Conservation (phyloP, 495 filamentous ascomycete genomes). For the Pyrenopolyporus hunteri region DNA sequence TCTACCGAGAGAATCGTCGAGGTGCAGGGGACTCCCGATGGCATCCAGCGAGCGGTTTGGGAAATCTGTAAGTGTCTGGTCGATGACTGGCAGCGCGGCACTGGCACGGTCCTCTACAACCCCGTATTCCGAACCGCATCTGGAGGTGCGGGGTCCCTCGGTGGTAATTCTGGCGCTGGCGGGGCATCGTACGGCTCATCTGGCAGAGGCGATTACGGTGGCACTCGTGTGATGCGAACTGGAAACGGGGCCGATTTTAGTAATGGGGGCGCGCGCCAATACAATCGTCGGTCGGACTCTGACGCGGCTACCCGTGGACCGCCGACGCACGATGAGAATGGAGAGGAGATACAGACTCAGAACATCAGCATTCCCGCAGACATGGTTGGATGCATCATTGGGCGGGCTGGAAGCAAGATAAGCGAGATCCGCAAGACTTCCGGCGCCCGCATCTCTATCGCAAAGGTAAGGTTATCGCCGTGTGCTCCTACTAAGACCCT, state of each 20-base stretch:
- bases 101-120: slow-evolving; percentile 96
- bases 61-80: slow-evolving; percentile 99
- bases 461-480: slow-evolving; percentile 63
- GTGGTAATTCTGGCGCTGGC: slow-evolving; percentile 46
- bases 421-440: slow-evolving; percentile 96
- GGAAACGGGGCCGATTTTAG: slow-evolving; percentile 98
- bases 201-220: slow-evolving; percentile 60
- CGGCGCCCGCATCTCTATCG: slow-evolving; percentile 95
- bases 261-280: slow-evolving; percentile 68
- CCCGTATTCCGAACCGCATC: slow-evolving; percentile 84
- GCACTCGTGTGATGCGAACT: slow-evolving; percentile 84
- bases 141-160: slow-evolving; percentile 54
- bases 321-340: slow-evolving; percentile 88
- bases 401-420: slow-evolving; percentile 91
- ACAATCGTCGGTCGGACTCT: slow-evolving; percentile 79
- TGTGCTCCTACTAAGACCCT: not conserved
- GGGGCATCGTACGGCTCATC: slow-evolving; percentile 41
- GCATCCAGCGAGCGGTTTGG: slow-evolving; percentile 95
- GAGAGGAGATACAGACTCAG: slow-evolving; percentile 96
- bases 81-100: slow-evolving; percentile 95
- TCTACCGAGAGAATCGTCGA: slow-evolving; percentile 99
- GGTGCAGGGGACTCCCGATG: slow-evolving; percentile 89
- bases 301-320: slow-evolving; percentile 74
- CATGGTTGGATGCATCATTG: slow-evolving; percentile 99
- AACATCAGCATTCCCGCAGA: slow-evolving; percentile 99